Base-by-base conservation (phyloP, 2,329 filamentous ascomycete genomes). In the Drechslerella coelobrocha region DNA sequence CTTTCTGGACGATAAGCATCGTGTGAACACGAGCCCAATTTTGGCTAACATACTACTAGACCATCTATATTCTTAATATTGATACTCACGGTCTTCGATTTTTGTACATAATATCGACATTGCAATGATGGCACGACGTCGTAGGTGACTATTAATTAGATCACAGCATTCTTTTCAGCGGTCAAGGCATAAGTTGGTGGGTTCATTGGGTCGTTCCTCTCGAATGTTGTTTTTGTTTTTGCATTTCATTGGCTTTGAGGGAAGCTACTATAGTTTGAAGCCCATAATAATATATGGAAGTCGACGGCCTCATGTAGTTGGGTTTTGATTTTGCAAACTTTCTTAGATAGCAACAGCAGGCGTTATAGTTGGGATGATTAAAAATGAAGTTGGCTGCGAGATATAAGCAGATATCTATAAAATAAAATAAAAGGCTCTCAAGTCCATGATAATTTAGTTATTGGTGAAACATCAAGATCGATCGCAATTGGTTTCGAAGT, bases 51-150 rank as follows among this genome's bases (percentile, higher is more conserved):
- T 19, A 19, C 5, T 9, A n/a, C 4, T 23, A 19, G 21, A 45
- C 14, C 41, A 21, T 45, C 24, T 51, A 56, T 56, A 14, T 24
- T 60, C 31, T 60, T 51, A 50, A 50, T 60, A 10, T 24, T n/a
- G 17, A 56, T 27, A 4, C 37, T 21, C 14, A 4, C 34, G 10
- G 53, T 7, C 5, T 43, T 45, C 29, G 23, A 12, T 26, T 50
- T 50, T n/a, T 60, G 43, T 60, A 60, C 31, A 60, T 60, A 55
- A 54, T 68, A 60, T 68, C 47, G 17, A 43, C 39, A 53, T 52
- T 54, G 55, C 37, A 53, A 55, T 47, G 47, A 68, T 55, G 34
- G 62, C 50, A 61, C 50, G 51, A 61, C 43, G 56, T 51, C 48
- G 51, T 45, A 47, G 56, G 63, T 26, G 41, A 29, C 47, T 21